Evolutionary conservation across 108 stramenopile species (phyloP), one percentile per base, ranked within the genome.

Genomic region (Seminavis robusta): DNA sequence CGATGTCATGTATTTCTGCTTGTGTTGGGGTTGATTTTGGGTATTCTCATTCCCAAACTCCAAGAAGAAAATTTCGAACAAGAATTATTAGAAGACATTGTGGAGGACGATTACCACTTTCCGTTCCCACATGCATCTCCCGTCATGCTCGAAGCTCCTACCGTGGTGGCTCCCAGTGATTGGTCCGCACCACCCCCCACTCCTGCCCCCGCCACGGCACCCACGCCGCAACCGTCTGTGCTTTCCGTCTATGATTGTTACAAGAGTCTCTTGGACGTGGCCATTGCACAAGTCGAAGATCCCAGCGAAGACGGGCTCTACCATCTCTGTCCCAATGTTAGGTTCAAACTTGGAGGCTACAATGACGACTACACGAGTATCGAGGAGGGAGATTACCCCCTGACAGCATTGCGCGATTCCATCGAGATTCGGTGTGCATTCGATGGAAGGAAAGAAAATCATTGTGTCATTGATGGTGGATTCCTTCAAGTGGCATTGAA

Each of bases 391-490:
- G 58, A 59, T 21, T 47, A 47, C 23, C 58, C 58, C 10, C 13
- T 59, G 7, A 25, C 21, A 39, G 33, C 47, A 8, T 16, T 47
- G 1, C 20, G 33, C 1, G 19, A n/a, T 2, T 47, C 46, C 36
- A 43, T 31, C 2, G 34, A n/a, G 15, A 33, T 59, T 47, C 58
- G 47, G 25, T 59, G 58, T 34, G 58, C 46, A 21, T 21, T n/a
- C 20, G 58, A 59, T 37, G 58, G 58, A 47, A 30, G 46, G 9
- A 20, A 21, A 0, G 57, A 59, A 13, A 59, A 59, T 38, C 24
- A 31, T 23, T 59, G 58, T 47, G 58, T 59, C 15, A 24, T 59
- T 6, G 46, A 59, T 47, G 58, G 46, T n/a, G 58, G 58, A 13
- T 59, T 59, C 25, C 23, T 46, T 1, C 58, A 59, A 28, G 44